Percentiles rank a stretch among this genome's conserved stretches.
Evolutionary conservation across 257 asterid species (phyloP).

Genomic region (Striga asiatica): DNA sequence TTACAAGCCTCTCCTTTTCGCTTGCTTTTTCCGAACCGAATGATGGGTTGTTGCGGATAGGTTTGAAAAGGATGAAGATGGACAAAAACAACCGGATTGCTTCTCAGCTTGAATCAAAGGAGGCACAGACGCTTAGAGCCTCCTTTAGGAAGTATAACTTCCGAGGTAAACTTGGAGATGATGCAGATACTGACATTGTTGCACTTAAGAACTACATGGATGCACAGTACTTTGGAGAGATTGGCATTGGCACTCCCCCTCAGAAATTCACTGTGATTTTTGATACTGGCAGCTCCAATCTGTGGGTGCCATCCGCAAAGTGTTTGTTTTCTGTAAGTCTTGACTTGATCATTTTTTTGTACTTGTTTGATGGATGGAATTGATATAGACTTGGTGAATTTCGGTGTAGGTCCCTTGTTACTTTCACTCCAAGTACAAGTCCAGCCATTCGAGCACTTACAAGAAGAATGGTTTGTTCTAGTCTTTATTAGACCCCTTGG

Average conservation of each 20-base stretch:
- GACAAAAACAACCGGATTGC: constrained; percentile 72
- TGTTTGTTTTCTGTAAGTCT: constrained; percentile 84
- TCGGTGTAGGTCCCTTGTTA: constrained; percentile 64
- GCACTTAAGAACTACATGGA: constrained; percentile 85
- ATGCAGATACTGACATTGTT: constrained; percentile 63
- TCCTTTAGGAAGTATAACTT: constrained; percentile 49
- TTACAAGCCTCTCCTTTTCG: constrained; percentile 47
- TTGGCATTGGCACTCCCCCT: constrained; percentile 78
- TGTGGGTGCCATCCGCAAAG: constrained; percentile 93
- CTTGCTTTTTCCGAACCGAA: constrained; percentile 46
- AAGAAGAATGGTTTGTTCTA: constrained; percentile 61
- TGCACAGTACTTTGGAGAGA: constrained; percentile 95
- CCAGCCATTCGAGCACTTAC: constrained; percentile 63
- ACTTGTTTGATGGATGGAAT: background rate
- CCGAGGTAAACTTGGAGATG: constrained; percentile 39
- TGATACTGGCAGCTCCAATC: constrained; percentile 92
- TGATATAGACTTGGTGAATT: background rate
- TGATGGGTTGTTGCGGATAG: constrained; percentile 73
- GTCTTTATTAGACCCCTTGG: background rate
- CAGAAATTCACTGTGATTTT: constrained; percentile 90
- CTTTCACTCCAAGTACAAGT: constrained; percentile 77
- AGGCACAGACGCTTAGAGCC: constrained; percentile 41
- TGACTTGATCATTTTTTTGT: background rate
- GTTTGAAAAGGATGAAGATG: constrained; percentile 63
- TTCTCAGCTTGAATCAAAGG: constrained; percentile 61